Conservation (phyloP, 371 early-diverging fungal genomes). For the Choanephora cucurbitarum region DNA sequence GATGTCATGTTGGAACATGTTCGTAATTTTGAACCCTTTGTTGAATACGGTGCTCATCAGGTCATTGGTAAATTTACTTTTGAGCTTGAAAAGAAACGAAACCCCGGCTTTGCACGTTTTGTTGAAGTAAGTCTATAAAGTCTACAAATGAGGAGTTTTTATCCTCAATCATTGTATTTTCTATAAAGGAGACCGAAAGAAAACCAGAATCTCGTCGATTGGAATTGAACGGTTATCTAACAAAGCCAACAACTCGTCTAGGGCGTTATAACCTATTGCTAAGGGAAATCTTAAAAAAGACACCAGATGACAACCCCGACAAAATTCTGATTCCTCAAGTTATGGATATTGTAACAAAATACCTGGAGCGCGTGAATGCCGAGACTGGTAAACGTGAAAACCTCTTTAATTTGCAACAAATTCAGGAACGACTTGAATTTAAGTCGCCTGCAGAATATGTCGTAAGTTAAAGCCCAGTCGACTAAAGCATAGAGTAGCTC, state of each 20-base stretch:
- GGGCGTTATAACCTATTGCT: conserved; percentile 87
- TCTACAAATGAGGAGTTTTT: too few relatives aligned
- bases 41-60: conserved; percentile 87
- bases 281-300: conserved; percentile 77
- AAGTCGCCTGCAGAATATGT: conserved; percentile 32
- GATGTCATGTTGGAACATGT: conserved; percentile 80
- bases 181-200: conserved; percentile 69
- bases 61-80: conserved; percentile 77
- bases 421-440: conserved; percentile 32
- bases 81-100: conserved; percentile 73
- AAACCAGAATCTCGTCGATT: conserved; percentile 77
- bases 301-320: conserved; percentile 79
- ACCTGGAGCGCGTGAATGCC: conserved; percentile 68
- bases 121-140: conserved; percentile 53
- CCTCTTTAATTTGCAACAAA: conserved; percentile 59
- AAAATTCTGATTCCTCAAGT: conserved; percentile 61
- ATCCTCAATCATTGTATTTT: neutral
- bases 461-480: conserved; percentile 21
- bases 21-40: conserved; percentile 73
- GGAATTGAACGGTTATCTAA: conserved; percentile 77
- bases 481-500: too few relatives aligned
- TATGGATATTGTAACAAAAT: conserved; percentile 66
- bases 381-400: conserved; percentile 88
- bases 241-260: conserved; percentile 80
- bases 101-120: conserved; percentile 71